A percentile compares a stretch with the other conserved stretches of the same genome.
Conservation (phyloP, 1,284 basidiomycete species). For the Ustilago loliicola region DNA sequence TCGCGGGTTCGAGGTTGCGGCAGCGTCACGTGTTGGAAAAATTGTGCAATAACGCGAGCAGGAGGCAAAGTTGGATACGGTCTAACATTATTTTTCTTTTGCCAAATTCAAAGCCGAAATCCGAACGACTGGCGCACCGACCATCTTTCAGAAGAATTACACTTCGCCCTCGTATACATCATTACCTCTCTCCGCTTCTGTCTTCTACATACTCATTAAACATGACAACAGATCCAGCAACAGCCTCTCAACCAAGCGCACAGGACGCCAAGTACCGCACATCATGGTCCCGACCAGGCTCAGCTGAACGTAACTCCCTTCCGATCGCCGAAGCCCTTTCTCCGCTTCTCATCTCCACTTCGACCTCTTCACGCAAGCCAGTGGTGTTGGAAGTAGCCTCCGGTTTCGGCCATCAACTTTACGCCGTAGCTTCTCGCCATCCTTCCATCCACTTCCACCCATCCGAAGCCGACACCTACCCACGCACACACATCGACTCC, state of each 20-base stretch:
- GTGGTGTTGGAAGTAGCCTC: constrained; percentile 50
- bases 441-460: constrained; percentile 36
- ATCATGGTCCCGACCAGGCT: constrained; percentile 44
- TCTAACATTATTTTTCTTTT: constrained; percentile 24
- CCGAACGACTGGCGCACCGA: constrained; percentile 12
- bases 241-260: background rate
- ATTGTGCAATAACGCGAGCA: background rate
- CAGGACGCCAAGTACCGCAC: constrained; percentile 34
- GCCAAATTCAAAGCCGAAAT: background rate
- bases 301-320: constrained; percentile 50
- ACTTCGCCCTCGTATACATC: background rate
- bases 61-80: background rate
- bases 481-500: constrained; percentile 33
- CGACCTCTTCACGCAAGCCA: constrained; percentile 16
- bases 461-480: constrained; percentile 44
- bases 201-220: background rate
- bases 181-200: background rate
- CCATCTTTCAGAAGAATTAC: constrained; percentile 8
- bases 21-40: constrained; percentile 3
- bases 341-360: constrained; percentile 9
- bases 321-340: constrained; percentile 44
- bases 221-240: background rate
- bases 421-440: constrained; percentile 17
- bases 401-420: constrained; percentile 46
- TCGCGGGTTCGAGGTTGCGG: background rate